These are phyloP conservation scores for Magnolia changhungtana DNA, from an alignment of 164 flowering plant genomes.

Conservation along the genomic window DNA sequence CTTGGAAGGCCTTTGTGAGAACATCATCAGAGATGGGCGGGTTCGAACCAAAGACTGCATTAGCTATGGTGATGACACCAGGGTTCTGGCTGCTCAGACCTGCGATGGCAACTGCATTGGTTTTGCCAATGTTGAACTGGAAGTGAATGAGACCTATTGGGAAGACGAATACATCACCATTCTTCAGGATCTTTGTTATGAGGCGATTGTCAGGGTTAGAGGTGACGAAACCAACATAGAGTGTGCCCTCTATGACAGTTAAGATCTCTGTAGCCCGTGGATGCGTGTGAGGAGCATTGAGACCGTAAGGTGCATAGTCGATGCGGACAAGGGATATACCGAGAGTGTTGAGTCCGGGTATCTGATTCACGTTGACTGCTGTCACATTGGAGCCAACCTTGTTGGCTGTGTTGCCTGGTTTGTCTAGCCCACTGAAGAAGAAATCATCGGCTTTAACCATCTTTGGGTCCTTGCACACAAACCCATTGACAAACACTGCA, in stretches of 20 bases:
- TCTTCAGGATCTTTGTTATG: neutral
- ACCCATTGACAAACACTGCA: conserved; percentile 6
- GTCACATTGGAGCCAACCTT: neutral
- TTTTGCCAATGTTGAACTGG: neutral
- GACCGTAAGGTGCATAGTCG: conserved; percentile 8
- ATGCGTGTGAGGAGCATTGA: conserved; percentile 13
- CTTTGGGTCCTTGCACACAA: conserved; percentile 4
- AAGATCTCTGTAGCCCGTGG: conserved; percentile 9
- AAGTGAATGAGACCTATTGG: neutral
- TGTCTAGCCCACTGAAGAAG: conserved; percentile 1
- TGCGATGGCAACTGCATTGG: neutral
- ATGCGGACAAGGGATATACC: conserved; percentile 15
- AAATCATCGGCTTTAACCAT: conserved; percentile 4
- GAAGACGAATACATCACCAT: neutral
- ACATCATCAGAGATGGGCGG: conserved; percentile 4
- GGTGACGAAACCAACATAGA: conserved; percentile 11
- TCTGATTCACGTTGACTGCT: neutral
- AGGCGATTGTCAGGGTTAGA: neutral
- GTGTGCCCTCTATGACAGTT: conserved; percentile 11
- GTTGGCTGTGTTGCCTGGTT: neutral
- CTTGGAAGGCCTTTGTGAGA: conserved; percentile 5
- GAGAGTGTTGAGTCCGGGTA: conserved; percentile 12
- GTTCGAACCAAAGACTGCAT: conserved; percentile 1
- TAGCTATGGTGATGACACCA: neutral
- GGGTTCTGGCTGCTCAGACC: neutral